Conservation (phyloP, 2,329 filamentous ascomycete species). For the Macroventuria anomochaeta region DNA sequence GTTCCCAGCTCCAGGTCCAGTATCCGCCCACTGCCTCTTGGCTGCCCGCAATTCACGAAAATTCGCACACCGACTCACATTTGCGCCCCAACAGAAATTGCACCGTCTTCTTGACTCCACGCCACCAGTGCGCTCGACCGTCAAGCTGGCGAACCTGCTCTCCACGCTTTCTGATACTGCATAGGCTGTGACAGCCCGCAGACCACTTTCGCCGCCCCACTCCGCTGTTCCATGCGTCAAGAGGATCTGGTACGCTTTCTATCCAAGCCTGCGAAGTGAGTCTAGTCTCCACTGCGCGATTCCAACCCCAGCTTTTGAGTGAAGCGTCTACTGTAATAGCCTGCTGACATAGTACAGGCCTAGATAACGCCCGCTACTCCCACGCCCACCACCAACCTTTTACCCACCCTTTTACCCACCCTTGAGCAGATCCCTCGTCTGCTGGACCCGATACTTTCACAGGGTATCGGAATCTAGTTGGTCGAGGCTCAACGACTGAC, state of each 20-base stretch:
- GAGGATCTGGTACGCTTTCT: conserved; percentile 91
- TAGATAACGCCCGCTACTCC: conserved; percentile 68
- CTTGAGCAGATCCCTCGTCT: conserved; percentile 72
- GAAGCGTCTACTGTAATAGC: neutral
- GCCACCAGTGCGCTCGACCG: conserved; percentile 14
- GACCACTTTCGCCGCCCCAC: conserved; percentile 29
- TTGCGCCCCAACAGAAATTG: conserved; percentile 29
- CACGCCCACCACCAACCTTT: conserved; percentile 33
- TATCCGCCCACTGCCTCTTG: neutral
- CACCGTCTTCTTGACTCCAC: conserved; percentile 18
- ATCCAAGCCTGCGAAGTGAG: conserved; percentile 92
- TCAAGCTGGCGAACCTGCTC: conserved; percentile 46
- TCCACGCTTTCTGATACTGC: conserved; percentile 32
- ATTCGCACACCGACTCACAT: conserved; percentile 18
- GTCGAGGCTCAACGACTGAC: conserved; percentile 68
- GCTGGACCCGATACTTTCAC: conserved; percentile 82
- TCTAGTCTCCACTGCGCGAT: conserved; percentile 28
- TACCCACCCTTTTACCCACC: conserved; percentile 26
- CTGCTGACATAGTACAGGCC: conserved; percentile 56
- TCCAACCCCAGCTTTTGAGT: neutral
- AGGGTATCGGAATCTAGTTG: conserved; percentile 84
- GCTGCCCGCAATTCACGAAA: conserved; percentile 11
- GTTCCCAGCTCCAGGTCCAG: neutral
- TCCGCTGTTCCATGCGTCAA: conserved; percentile 77
- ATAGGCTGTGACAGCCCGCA: conserved; percentile 49